These are phyloP conservation scores for Aspergillus novofumigatus DNA, from an alignment of 2,329 filamentous ascomycete species.

Conservation along the genomic window DNA sequence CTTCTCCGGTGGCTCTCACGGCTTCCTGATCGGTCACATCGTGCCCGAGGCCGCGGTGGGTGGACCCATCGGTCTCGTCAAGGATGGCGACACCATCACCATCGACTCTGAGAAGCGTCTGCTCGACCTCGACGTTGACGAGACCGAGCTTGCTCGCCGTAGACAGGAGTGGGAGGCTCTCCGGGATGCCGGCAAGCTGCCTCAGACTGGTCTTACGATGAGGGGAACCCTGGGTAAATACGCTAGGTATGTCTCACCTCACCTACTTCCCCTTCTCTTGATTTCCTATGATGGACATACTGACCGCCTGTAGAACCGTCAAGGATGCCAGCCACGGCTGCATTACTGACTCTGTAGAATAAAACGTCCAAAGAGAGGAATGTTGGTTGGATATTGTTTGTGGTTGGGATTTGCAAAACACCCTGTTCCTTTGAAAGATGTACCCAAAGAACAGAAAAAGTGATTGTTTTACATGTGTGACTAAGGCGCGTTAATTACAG, in stretches of 20 bases:
- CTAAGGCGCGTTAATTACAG: background rate
- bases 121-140: constrained; percentile 62
- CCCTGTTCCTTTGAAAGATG: background rate
- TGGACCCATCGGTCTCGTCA: constrained; percentile 77
- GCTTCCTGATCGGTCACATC: constrained; percentile 83
- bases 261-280: background rate
- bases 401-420: constrained; percentile 8
- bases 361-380: constrained; percentile 9
- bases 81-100: constrained; percentile 73
- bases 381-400: background rate
- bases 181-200: constrained; percentile 35
- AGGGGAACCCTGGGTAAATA: constrained; percentile 70
- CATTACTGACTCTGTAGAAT: constrained; percentile 42
- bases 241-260: constrained; percentile 40
- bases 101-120: constrained; percentile 74
- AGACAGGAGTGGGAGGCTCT: constrained; percentile 56
- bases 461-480: background rate
- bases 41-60: constrained; percentile 83
- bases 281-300: background rate
- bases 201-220: constrained; percentile 53
- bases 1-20: constrained; percentile 68
- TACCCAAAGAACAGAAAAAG: background rate
- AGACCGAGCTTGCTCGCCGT: constrained; percentile 59
- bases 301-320: constrained; percentile 25
- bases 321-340: constrained; percentile 47